These are phyloP conservation scores for Trapa bicornis DNA, from an alignment of 345 rosid species.

Conservation along the genomic window DNA sequence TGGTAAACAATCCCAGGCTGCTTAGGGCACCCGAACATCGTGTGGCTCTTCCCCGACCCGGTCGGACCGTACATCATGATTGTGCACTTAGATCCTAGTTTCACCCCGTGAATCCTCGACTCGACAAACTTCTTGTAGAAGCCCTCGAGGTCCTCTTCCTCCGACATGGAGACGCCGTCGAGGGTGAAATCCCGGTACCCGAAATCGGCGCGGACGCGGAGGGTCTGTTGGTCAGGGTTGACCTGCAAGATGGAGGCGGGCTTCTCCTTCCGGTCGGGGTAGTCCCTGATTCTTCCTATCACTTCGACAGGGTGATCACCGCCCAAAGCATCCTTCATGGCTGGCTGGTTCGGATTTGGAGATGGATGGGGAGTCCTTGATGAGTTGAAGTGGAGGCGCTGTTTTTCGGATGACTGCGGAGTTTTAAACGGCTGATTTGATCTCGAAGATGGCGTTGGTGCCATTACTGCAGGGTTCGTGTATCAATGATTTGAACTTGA, in stretches of 20 bases:
- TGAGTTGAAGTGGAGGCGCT: constrained; percentile 50
- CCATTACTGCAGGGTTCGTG: constrained; percentile 26
- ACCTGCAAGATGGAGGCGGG: constrained; percentile 37
- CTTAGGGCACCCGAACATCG: constrained; percentile 86
- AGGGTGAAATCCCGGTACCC: constrained; percentile 87
- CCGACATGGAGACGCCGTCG: constrained; percentile 79
- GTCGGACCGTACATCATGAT: constrained; percentile 98
- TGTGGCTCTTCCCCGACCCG: constrained; percentile 90
- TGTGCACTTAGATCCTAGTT: constrained; percentile 67
- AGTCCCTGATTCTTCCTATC: constrained; percentile 49
- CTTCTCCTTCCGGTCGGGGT: constrained; percentile 53
- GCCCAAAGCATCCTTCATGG: constrained; percentile 29
- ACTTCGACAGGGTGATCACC: constrained; percentile 90
- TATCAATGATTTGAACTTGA: neutral
- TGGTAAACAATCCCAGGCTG: constrained; percentile 83
- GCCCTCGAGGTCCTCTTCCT: constrained; percentile 53
- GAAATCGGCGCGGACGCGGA: constrained; percentile 68
- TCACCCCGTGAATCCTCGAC: constrained; percentile 69
- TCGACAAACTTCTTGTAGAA: constrained; percentile 69
- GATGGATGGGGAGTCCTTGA: constrained; percentile 23
- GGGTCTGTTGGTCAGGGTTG: constrained; percentile 44
- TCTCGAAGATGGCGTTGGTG: constrained; percentile 60
- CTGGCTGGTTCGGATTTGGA: constrained; percentile 27
- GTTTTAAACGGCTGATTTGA: constrained; percentile 36
- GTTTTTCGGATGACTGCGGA: constrained; percentile 47